A percentile compares a stretch with the other conserved stretches of the same genome.
phyloP scores from a whole-genome alignment of 2,329 filamentous ascomycete species.

The Colletotrichum simmondsii region DNA sequence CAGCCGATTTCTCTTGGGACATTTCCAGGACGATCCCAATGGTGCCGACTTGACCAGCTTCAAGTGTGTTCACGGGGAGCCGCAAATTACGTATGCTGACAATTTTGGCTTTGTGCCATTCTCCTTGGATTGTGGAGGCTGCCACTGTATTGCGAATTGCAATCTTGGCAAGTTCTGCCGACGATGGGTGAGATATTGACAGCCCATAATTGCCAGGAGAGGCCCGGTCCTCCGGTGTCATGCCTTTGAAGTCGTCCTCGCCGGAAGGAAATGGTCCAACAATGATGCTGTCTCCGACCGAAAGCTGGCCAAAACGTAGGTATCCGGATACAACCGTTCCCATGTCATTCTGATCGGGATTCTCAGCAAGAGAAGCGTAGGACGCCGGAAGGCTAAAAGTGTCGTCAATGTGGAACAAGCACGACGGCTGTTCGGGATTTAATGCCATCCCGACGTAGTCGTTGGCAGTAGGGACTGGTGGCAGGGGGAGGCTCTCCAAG shows the following conservation, averaged over 20 bases:
- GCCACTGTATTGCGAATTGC: slow-evolving; percentile 64
- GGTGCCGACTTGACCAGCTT: slow-evolving; percentile 88
- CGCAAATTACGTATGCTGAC: slow-evolving; percentile 90
- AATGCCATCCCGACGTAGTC: slow-evolving; percentile 66
- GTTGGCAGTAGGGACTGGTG: slow-evolving; percentile 61
- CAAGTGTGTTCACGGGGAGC: slow-evolving; percentile 80
- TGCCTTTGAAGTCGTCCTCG: slow-evolving; percentile 55
- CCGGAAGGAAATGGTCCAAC: slow-evolving; percentile 81
- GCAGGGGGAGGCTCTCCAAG: slow-evolving; percentile 79
- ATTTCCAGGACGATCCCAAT: slow-evolving; percentile 78
- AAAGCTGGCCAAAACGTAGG: slow-evolving; percentile 80
- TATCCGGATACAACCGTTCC: slow-evolving; percentile 87
- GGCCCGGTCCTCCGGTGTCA: slow-evolving; percentile 57
- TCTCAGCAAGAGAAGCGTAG: slow-evolving; percentile 59
- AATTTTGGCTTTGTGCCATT: slow-evolving; percentile 85
- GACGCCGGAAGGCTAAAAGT: slow-evolving; percentile 80
- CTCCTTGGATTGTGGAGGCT: slow-evolving; percentile 64
- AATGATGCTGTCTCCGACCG: slow-evolving; percentile 80
- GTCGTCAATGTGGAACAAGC: slow-evolving; percentile 91
- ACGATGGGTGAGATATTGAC: slow-evolving; percentile 64
- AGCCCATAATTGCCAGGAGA: slow-evolving; percentile 60
- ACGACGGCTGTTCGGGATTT: slow-evolving; percentile 69
- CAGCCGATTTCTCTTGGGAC: slow-evolving; percentile 44
- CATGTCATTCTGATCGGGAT: slow-evolving; percentile 52
- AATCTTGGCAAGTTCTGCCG: slow-evolving; percentile 62